These are phyloP conservation scores for Backusella sp. DNA, from an alignment of 192 early-diverging fungal species.

Conservation along the genomic window DNA sequence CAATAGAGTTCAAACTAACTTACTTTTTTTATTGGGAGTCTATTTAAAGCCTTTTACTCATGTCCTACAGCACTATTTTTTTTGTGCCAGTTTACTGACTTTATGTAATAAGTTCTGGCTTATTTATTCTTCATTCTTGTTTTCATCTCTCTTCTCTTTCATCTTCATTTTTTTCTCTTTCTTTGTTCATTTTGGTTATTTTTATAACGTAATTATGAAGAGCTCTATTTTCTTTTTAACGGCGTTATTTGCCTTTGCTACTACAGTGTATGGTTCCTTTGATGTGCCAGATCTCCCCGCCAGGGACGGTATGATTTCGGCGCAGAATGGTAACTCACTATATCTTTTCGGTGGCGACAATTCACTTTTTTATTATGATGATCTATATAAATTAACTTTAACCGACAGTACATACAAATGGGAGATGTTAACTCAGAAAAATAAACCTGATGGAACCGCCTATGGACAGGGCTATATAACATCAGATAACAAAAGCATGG, in stretches of 20 bases:
- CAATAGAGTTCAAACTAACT: too few species aligned
- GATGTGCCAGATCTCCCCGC: conserved; percentile 13
- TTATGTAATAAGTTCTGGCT: not conserved
- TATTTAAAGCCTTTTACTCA: not conserved
- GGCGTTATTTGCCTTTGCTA: conserved; percentile 5
- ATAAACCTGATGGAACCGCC: not conserved
- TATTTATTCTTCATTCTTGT: not conserved
- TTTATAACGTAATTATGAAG: not conserved
- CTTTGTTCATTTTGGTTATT: not conserved
- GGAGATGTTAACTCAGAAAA: conserved; percentile 13
- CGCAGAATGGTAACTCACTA: conserved; percentile 13
- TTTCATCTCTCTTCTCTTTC: not conserved
- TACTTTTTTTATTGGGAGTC: conserved; percentile 10
- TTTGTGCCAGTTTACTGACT: not conserved
- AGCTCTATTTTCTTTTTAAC: not conserved
- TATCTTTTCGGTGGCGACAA: conserved; percentile 24
- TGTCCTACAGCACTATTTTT: not conserved
- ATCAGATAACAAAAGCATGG: not conserved
- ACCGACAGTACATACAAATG: conserved; percentile 9
- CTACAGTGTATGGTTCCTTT: conserved; percentile 18
- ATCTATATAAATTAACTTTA: conserved; percentile 18
- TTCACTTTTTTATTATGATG: conserved; percentile 4
- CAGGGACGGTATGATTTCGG: conserved; percentile 22
- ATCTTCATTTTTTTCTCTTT: not conserved
- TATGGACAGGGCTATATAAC: conserved; percentile 19